phyloP scores from a whole-genome alignment of 2,329 filamentous ascomycete genomes.

The Aspergillus aculeatus region DNA sequence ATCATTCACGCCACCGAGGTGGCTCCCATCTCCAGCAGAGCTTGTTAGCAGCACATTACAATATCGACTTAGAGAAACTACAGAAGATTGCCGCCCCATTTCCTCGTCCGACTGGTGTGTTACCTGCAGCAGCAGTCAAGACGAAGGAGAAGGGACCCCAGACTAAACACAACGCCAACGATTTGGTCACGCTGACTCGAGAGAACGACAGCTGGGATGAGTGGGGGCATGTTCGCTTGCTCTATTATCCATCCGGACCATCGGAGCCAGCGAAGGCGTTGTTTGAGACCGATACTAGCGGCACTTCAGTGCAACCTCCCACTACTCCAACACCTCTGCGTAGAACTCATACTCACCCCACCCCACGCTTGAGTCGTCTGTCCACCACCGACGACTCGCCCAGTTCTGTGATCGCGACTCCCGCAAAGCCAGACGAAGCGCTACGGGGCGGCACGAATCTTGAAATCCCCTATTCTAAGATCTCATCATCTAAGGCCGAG shows the following conservation, averaged over 20 bases:
- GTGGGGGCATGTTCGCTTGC: conserved; percentile 77
- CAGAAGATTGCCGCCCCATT: conserved; percentile 82
- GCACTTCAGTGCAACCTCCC: conserved; percentile 51
- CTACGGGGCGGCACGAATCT: conserved; percentile 54
- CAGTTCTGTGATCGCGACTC: conserved; percentile 48
- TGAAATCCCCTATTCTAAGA: conserved; percentile 59
- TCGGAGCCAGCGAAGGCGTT: conserved; percentile 34
- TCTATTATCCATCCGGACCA: conserved; percentile 64
- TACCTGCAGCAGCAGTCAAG: conserved; percentile 61
- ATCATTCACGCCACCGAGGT: conserved; percentile 81
- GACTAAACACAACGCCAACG: conserved; percentile 69
- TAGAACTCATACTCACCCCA: conserved; percentile 62
- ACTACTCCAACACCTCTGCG: conserved; percentile 74
- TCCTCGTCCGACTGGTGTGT: conserved; percentile 61
- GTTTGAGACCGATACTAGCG: conserved; percentile 30
- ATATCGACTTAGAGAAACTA: conserved; percentile 71
- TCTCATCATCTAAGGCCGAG: conserved; percentile 41
- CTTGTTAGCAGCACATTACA: conserved; percentile 79
- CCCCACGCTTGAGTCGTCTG: conserved; percentile 51
- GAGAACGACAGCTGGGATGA: conserved; percentile 62
- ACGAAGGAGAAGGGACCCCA: conserved; percentile 68
- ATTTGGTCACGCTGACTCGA: conserved; percentile 73
- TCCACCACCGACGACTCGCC: conserved; percentile 49
- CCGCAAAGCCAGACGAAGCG: conserved; percentile 36
- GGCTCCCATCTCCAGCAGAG: conserved; percentile 67